Evolutionary conservation across 1,139 yeast species (phyloP), one percentile per base, ranked within the genome.

Genomic region (Hyphopichia fennica): DNA sequence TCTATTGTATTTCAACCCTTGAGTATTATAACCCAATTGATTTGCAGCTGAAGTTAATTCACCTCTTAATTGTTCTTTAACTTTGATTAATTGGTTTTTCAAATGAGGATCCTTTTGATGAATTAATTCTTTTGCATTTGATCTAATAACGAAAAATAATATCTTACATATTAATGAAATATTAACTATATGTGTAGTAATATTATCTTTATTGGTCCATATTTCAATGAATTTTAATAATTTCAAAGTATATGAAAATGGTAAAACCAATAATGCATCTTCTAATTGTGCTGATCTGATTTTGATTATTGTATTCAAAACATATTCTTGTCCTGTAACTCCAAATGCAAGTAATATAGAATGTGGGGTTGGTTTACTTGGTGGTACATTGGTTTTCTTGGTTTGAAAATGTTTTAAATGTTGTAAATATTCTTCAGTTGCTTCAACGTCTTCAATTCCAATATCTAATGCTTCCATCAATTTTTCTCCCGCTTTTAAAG

Each of bases 401-500:
- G 69, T 47, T 25, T 63, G 48, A 43, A 48, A 62, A 54, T 77
- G 75, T 56, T 52, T 56, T 41, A 67, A 47, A 32, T 62, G 63
- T 39, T 46, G 42, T 35, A 50, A 52, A 54, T 84, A 83, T 40
- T 73, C 76, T 43, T 74, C 79, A 25, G 63, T 59, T n/a, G 79
- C 79, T 35, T 79, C 82, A 34, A 88, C 67, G 53, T 90, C 97
- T 44, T 79, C 81, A 25, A 70, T 67, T 2, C 96, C 96, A 49
- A 91, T 72, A 50, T 93, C 98, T 38, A 93, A 69, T 0, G 98
- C 97, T 58, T 93, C 99, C 79, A 90, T 84, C 40, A 93, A 68
- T 54, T 84, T 84, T 64, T 93, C 99, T 51, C 99, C 97, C 0
- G 97, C 95, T 63, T 93, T 93, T 56, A 93, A 76, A 1, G 97